Evolutionary conservation across 1,284 basidiomycete species (phyloP).

Genomic region (Leucoagaricus sp.): DNA sequence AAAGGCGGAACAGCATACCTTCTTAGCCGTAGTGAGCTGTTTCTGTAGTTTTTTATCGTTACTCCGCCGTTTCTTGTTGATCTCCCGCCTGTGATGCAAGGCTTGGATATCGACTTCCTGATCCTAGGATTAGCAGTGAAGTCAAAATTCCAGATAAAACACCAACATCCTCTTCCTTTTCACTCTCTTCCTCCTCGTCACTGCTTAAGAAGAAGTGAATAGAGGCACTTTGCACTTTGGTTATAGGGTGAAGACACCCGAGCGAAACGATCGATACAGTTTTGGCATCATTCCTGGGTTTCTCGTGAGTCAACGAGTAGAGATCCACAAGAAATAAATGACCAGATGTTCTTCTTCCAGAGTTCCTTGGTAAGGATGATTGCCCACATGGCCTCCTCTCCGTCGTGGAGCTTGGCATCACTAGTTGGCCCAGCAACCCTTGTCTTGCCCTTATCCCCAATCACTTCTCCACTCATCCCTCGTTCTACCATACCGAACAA

Average conservation of each 20-base stretch:
- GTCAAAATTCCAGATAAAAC: not conserved
- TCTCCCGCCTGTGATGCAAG: constrained; percentile 80
- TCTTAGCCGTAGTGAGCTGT: constrained; percentile 68
- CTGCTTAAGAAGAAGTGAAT: constrained; percentile 97
- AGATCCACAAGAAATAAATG: constrained; percentile 6
- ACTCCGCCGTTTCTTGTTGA: constrained; percentile 89
- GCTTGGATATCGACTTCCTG: constrained; percentile 69
- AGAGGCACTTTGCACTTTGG: constrained; percentile 94
- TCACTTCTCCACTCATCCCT: constrained; percentile 80
- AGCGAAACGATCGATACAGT: constrained; percentile 91
- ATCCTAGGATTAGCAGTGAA: constrained; percentile 9
- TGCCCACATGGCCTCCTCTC: constrained; percentile 97
- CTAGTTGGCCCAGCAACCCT: constrained; percentile 45
- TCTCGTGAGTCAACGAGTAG: not conserved
- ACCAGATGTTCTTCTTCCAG: constrained; percentile 95
- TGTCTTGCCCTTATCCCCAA: constrained; percentile 80
- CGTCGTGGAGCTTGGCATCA: constrained; percentile 47
- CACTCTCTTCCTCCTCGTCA: constrained; percentile 71
- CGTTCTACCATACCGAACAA: constrained; percentile 95
- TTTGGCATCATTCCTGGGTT: constrained; percentile 83
- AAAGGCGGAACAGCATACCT: constrained; percentile 42
- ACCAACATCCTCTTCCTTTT: constrained; percentile 63
- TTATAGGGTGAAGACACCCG: constrained; percentile 92
- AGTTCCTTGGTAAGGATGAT: constrained; percentile 93
- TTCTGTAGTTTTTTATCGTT: constrained; percentile 79